These are phyloP conservation scores for Epichloe festucae DNA, from an alignment of 2,329 filamentous ascomycete species.

Conservation along the genomic window DNA sequence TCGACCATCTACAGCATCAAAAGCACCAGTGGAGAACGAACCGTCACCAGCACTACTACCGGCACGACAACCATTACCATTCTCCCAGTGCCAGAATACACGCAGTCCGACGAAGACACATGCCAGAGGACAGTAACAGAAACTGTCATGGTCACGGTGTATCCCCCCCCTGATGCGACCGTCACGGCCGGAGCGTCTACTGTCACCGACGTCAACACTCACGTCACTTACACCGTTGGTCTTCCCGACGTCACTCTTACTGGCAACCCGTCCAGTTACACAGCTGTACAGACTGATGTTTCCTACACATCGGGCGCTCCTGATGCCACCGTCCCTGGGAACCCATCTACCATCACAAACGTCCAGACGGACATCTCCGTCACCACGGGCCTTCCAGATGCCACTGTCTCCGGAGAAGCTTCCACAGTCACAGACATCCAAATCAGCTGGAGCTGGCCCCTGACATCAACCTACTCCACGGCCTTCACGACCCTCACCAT, in stretches of 20 bases:
- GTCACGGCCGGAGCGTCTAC: slow-evolving; percentile 13
- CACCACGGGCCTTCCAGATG: slow-evolving; percentile 19
- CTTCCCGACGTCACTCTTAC: slow-evolving; percentile 17
- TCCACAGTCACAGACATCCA: slow-evolving; percentile 19
- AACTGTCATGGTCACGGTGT: slow-evolving; percentile 6
- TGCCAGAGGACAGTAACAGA: slow-evolving; percentile 4
- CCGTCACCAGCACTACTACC: slow-evolving; percentile 11
- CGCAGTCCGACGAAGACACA: slow-evolving; percentile 11
- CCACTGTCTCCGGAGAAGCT: slow-evolving; percentile 18
- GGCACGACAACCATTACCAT: slow-evolving; percentile 12
- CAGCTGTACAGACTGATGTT: slow-evolving; percentile 11
- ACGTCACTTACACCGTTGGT: slow-evolving; percentile 11
- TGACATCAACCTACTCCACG: slow-evolving; percentile 6
- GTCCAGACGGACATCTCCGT: slow-evolving; percentile 15
- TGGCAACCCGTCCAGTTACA: slow-evolving; percentile 13
- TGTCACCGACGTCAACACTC: slow-evolving; percentile 14
- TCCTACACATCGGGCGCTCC: slow-evolving; percentile 13
- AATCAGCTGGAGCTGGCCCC: slow-evolving; percentile 12
- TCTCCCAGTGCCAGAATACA: slow-evolving; percentile 12
- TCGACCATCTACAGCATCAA: slow-evolving; percentile 20
- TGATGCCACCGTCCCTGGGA: slow-evolving; percentile 17
- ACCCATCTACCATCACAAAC: slow-evolving; percentile 18
- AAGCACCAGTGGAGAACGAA: neutral
- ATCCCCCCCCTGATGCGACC: slow-evolving; percentile 12
- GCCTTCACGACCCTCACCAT: slow-evolving; percentile 16